phyloP scores from a whole-genome alignment of 2,329 filamentous ascomycete genomes.

The Penicillium sp. region DNA sequence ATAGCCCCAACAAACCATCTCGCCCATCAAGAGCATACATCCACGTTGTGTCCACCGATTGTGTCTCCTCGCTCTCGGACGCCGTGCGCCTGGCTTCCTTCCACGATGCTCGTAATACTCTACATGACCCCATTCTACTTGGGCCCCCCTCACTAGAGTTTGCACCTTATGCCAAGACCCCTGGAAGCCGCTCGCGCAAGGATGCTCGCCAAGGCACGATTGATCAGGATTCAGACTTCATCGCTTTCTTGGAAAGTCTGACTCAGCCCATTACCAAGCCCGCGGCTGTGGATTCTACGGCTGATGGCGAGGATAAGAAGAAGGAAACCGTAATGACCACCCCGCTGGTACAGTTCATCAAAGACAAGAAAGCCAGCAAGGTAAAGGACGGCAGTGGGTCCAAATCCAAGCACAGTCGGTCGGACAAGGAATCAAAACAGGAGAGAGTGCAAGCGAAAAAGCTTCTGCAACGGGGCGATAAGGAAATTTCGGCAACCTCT shows the following conservation, averaged over 20 bases:
- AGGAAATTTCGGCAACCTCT: slow-evolving; percentile 27
- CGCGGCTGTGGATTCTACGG: slow-evolving; percentile 46
- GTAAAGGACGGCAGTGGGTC: slow-evolving; percentile 58
- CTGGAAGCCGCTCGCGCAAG: slow-evolving; percentile 67
- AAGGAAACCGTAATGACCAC: slow-evolving; percentile 71
- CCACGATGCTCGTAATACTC: slow-evolving; percentile 77
- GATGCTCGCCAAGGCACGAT: slow-evolving; percentile 92
- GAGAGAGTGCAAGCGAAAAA: slow-evolving; percentile 44
- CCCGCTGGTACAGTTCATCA: slow-evolving; percentile 82
- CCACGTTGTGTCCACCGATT: slow-evolving; percentile 69
- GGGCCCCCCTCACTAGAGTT: slow-evolving; percentile 79
- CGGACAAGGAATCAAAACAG: slow-evolving; percentile 40
- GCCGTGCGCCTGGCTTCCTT: slow-evolving; percentile 67
- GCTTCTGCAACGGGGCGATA: slow-evolving; percentile 40
- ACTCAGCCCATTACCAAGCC: slow-evolving; percentile 68
- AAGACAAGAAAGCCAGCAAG: slow-evolving; percentile 84
- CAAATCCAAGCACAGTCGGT: slow-evolving; percentile 42
- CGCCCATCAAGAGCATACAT: slow-evolving; percentile 77
- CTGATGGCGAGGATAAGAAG: slow-evolving; percentile 52
- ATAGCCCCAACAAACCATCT: slow-evolving; percentile 78
- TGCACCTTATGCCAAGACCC: slow-evolving; percentile 78
- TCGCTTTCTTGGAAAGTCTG: slow-evolving; percentile 82
- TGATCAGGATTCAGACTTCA: slow-evolving; percentile 93
- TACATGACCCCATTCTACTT: slow-evolving; percentile 67
- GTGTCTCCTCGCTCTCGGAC: slow-evolving; percentile 67